phyloP scores from a whole-genome alignment of 2,329 filamentous ascomycete genomes.

The Pseudofabraea citricarpa region DNA sequence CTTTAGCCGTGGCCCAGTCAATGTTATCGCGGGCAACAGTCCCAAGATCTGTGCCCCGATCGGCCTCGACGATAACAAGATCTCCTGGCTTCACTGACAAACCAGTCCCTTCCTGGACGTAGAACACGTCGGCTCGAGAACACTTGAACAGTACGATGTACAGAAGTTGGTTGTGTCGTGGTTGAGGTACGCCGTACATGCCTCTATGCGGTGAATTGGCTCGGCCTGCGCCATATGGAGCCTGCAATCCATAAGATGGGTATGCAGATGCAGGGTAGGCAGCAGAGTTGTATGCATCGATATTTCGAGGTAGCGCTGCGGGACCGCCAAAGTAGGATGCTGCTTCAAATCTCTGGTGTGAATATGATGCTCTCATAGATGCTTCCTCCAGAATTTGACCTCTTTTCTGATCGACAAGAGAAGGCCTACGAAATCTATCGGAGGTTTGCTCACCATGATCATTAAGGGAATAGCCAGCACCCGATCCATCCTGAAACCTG shows the following conservation, averaged over 20 bases:
- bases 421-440: constrained; percentile 11
- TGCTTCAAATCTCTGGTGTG: constrained; percentile 18
- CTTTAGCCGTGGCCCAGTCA: constrained; percentile 81
- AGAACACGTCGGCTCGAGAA: constrained; percentile 91
- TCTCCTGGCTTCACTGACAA: constrained; percentile 87
- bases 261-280: constrained; percentile 17
- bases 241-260: constrained; percentile 13
- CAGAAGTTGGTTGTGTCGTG: constrained; percentile 63
- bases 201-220: constrained; percentile 57
- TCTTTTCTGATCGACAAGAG: constrained; percentile 11
- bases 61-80: constrained; percentile 94
- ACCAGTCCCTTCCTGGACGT: constrained; percentile 92
- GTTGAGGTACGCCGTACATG: constrained; percentile 57
- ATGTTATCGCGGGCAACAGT: constrained; percentile 88
- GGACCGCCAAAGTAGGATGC: constrained; percentile 28
- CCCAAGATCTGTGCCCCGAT: constrained; percentile 91
- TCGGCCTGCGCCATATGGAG: constrained; percentile 29
- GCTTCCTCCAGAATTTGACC: constrained; percentile 10
- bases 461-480: constrained; percentile 23
- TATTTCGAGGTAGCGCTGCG: constrained; percentile 16
- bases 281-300: constrained; percentile 16
- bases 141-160: constrained; percentile 97
- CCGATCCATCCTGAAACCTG: constrained; percentile 25
- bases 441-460: constrained; percentile 28
- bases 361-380: constrained; percentile 12